Evolutionary conservation across 1,139 yeast genomes (phyloP), one percentile per base, ranked within the genome.

Genomic region (Suhomyces atakaporum): DNA sequence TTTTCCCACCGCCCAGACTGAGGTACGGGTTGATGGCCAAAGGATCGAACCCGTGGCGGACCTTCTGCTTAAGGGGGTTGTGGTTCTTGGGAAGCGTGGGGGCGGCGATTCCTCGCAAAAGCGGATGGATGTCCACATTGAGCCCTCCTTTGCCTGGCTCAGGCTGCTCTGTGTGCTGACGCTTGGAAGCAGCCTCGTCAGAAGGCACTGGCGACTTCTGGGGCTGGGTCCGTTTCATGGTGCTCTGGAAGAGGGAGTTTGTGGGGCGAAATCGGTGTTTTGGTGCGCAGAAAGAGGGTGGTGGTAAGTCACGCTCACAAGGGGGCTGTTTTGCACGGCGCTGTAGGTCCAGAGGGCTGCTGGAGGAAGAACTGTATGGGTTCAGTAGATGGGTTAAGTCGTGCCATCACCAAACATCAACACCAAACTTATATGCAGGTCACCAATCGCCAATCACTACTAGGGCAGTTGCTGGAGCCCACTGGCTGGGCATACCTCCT

Each of bases 91-190:
- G 58, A 3, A 61, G 40, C 16, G 50, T 36, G 6, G 64, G 62
- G 2, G 59, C 40, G 5, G 53, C 40, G 31, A 58, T 62, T 23
- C 54, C 55, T 5, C 46, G 23, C 7, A 82, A 60, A 12, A 81
- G 57, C 2, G 90, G 90, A 51, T 82, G 89, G 2, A 81, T 55
- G 31, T 75, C 79, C 5, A 77, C 73, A 38, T 70, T 68, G n/a
- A 77, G 55, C 1, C 81, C 81, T 16, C 64, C 58, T 36, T 61
- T 63, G 19, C 45, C 48, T 16, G 22, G 26, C 10, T 5, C 13
- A 1, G 19, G 18, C 13, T 28, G 16, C n/a, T 18, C 15, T 16
- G 13, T 11, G 8, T 20, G 9, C 13, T 20, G 31, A 13, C 26
- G 25, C 13, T 21, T 18, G 21, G 32, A 5, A 9, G 15, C 12